These are phyloP conservation scores for Ceratobasidium sp. DNA, from an alignment of 1,284 basidiomycete species.

Conservation along the genomic window DNA sequence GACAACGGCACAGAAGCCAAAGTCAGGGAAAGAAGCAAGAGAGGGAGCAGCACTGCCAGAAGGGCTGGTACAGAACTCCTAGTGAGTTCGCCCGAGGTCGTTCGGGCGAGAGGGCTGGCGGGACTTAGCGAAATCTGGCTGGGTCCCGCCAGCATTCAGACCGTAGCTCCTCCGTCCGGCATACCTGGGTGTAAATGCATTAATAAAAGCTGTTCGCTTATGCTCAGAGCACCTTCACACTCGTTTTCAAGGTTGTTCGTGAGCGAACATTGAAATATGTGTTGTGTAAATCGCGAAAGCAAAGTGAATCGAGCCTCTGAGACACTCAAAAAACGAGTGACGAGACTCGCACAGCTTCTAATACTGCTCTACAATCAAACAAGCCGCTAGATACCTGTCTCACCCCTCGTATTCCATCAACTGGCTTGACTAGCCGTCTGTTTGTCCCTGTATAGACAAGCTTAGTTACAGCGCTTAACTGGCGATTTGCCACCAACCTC, in stretches of 20 bases:
- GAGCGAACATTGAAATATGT: too few relatives aligned
- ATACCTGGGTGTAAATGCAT: not conserved
- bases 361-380: too few relatives aligned
- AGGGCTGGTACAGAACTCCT: not conserved
- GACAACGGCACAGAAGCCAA: too few relatives aligned
- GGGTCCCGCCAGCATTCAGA: not conserved
- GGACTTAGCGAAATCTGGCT: conserved; percentile 14
- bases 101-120: not conserved
- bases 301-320: too few relatives aligned
- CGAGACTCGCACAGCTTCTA: too few relatives aligned
- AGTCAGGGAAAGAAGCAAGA: too few relatives aligned
- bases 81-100: conserved; percentile 27
- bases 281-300: too few relatives aligned
- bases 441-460: not conserved
- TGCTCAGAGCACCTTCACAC: not conserved
- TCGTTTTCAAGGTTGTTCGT: not conserved
- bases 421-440: not conserved
- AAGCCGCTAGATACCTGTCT: too few relatives aligned
- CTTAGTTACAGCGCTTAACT: not conserved
- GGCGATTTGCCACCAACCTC: not conserved
- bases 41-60: too few relatives aligned
- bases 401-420: too few relatives aligned
- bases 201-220: not conserved
- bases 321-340: too few relatives aligned
- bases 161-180: not conserved